A percentile compares a stretch with the other conserved stretches of the same genome.
Evolutionary conservation across 768 basidiomycete genomes (phyloP).

Genomic region (Termitomyces heimii): DNA sequence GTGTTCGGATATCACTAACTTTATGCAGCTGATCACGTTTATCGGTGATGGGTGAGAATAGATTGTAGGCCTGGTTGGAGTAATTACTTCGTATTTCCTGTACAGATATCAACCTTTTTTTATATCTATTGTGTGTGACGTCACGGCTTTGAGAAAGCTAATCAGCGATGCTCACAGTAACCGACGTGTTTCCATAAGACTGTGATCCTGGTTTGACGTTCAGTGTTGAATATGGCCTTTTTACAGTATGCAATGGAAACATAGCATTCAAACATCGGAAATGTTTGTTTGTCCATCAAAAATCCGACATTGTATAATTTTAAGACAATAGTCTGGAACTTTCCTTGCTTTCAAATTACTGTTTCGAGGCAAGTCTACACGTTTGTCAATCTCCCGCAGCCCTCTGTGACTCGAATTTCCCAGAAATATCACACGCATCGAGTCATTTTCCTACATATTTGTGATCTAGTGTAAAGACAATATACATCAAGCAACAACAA

Average conservation of each 20-base stretch:
- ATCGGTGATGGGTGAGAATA: conserved; percentile 46
- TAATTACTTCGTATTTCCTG: conserved; percentile 12
- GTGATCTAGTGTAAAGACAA: neutral
- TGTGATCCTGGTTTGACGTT: neutral
- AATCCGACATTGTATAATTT: neutral
- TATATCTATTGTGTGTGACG: conserved; percentile 11
- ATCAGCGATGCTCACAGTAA: neutral
- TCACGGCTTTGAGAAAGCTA: conserved; percentile 2
- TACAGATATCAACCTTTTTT: conserved; percentile 9
- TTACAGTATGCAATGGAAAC: conserved; percentile 1
- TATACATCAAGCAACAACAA: conserved; percentile 6
- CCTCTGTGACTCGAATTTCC: conserved; percentile 13
- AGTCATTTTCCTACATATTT: conserved; percentile 12
- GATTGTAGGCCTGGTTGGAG: conserved; percentile 12
- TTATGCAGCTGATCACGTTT: conserved; percentile 75
- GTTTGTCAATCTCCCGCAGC: neutral
- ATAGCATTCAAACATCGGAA: neutral
- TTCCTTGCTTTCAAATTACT: conserved; percentile 3
- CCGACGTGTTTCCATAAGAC: conserved; percentile 1
- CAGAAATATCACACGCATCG: conserved; percentile 8
- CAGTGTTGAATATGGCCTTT: neutral
- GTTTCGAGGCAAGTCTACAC: conserved; percentile 8
- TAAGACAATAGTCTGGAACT: neutral
- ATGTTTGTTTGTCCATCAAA: neutral
- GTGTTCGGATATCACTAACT: conserved; percentile 16